Base-by-base conservation (phyloP, 2,329 filamentous ascomycete genomes). In the Helotiales sp. region DNA sequence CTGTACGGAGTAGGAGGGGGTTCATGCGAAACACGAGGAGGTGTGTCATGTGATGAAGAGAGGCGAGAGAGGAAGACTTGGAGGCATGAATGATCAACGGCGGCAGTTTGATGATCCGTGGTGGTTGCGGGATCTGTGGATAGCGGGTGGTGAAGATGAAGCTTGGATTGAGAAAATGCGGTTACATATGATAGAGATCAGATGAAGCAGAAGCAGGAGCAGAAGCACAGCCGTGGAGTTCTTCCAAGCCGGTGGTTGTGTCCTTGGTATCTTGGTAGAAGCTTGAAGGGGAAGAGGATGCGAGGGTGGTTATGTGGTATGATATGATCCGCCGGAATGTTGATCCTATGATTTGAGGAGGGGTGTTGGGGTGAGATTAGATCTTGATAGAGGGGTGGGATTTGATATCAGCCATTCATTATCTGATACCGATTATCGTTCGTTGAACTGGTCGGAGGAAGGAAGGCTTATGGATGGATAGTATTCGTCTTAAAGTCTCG, bases 31-130 rank as follows among this genome's bases (percentile, higher is more conserved):
- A 12, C 31, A 34, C n/a, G 31, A 15, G n/a, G n/a, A n/a, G n/a
- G n/a, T n/a, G 4, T 12, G 31, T 34, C 31, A 34, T 34, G 31
- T 34, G 31, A 34, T 34, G 31, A 13, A 15, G 10, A 15, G 31
- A 34, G 12, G 10, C n/a, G 31, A 40, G 36, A 17, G 36, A 36
- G 34, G 34, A 15, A n/a, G 15, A 33, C 22, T 25, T 24, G 19
- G 25, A 44, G 31, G 51, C 51, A 54, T 54, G 36, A 51, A 58
- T 51, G 56, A 58, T 58, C 56, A 30, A 31, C n/a, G 38, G 34
- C 24, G 22, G 30, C 24, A 24, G 46, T 55, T 52, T 55, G 52
- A 52, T 58, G 24, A 49, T n/a, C 24, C 15, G 36, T 34, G 31
- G n/a, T 34, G 31, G 10, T 34, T 34, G n/a, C n/a, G 31, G n/a